phyloP scores from a whole-genome alignment of 2,329 filamentous ascomycete species.

The Sporothrix phasma region DNA sequence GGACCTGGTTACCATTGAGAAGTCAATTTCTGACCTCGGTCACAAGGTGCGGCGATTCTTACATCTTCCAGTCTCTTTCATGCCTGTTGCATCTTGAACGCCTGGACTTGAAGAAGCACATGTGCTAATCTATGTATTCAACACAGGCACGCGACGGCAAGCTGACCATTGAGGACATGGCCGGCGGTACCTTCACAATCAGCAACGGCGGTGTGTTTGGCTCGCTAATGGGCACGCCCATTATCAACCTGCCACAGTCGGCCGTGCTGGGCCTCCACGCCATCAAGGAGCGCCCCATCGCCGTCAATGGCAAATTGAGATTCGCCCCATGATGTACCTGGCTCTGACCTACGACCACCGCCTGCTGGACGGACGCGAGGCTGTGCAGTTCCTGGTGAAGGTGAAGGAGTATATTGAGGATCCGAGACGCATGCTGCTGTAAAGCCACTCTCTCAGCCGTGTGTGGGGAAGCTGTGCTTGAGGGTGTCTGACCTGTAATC shows the following conservation, averaged over 20 bases:
- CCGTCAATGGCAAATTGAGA: slow-evolving; percentile 88
- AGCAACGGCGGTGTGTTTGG: slow-evolving; percentile 96
- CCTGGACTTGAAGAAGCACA: no score
- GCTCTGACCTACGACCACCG: slow-evolving; percentile 97
- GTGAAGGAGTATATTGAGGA: slow-evolving; percentile 98
- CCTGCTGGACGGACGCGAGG: slow-evolving; percentile 87
- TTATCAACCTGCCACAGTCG: slow-evolving; percentile 94
- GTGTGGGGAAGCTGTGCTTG: neutral
- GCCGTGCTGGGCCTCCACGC: slow-evolving; percentile 88
- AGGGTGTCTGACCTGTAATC: neutral
- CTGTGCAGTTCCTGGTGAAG: slow-evolving; percentile 92
- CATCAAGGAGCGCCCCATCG: slow-evolving; percentile 89
- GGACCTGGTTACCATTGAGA: slow-evolving; percentile 83
- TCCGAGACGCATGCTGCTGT: slow-evolving; percentile 79
- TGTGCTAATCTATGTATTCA: slow-evolving; percentile 13
- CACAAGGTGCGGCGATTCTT: slow-evolving; percentile 62
- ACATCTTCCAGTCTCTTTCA: neutral
- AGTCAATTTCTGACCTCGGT: slow-evolving; percentile 84
- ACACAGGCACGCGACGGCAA: slow-evolving; percentile 95
- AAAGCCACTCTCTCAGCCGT: slow-evolving; percentile 15
- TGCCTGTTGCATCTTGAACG: no score
- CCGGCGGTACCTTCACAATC: slow-evolving; percentile 95
- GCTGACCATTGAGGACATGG: slow-evolving; percentile 98
- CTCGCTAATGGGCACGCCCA: slow-evolving; percentile 92
- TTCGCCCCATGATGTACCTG: slow-evolving; percentile 99